Evolutionary conservation across 495 filamentous ascomycete species (phyloP).

Genomic region (Aspergillus egyptiacus): DNA sequence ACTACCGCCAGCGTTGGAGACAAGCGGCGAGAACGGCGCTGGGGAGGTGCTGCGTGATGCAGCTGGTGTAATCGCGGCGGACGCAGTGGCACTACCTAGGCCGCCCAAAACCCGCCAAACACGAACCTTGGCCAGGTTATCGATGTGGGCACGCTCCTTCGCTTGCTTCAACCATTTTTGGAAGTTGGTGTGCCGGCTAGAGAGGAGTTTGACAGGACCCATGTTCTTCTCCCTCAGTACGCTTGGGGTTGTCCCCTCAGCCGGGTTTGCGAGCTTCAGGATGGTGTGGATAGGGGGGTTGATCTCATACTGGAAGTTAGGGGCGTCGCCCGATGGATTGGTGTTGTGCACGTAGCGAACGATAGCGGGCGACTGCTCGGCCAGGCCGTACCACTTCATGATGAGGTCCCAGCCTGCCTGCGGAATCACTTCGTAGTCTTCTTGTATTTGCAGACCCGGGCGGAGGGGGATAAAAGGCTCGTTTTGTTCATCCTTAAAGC

Average conservation of each 20-base stretch:
- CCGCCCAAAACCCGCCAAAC: constrained; percentile 65
- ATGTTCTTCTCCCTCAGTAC: constrained; percentile 53
- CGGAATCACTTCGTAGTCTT: constrained; percentile 74
- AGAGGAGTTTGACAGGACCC: constrained; percentile 55
- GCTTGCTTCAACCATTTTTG: constrained; percentile 67
- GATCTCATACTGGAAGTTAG: constrained; percentile 75
- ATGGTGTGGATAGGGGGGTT: constrained; percentile 84
- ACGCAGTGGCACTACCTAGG: constrained; percentile 36
- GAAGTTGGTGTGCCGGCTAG: constrained; percentile 60
- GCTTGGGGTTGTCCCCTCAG: constrained; percentile 52
- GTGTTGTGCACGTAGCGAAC: constrained; percentile 74
- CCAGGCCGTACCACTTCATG: constrained; percentile 73
- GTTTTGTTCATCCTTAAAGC: constrained; percentile 47
- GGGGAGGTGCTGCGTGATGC: constrained; percentile 51
- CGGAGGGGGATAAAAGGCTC: constrained; percentile 70
- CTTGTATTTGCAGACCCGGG: constrained; percentile 54
- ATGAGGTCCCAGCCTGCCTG: constrained; percentile 75
- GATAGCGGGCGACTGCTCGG: constrained; percentile 64
- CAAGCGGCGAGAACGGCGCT: constrained; percentile 33
- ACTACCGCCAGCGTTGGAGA: constrained; percentile 52
- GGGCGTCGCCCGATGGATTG: constrained; percentile 44
- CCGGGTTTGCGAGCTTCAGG: constrained; percentile 62
- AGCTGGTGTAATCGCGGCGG: constrained; percentile 52
- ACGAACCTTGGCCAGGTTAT: constrained; percentile 64
- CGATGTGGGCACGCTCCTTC: constrained; percentile 60